Percentiles rank a stretch among this genome's conserved stretches.
These are phyloP conservation scores for Wickerhamiella nectarea DNA, from an alignment of 805 yeast species.

Conservation along the genomic window DNA sequence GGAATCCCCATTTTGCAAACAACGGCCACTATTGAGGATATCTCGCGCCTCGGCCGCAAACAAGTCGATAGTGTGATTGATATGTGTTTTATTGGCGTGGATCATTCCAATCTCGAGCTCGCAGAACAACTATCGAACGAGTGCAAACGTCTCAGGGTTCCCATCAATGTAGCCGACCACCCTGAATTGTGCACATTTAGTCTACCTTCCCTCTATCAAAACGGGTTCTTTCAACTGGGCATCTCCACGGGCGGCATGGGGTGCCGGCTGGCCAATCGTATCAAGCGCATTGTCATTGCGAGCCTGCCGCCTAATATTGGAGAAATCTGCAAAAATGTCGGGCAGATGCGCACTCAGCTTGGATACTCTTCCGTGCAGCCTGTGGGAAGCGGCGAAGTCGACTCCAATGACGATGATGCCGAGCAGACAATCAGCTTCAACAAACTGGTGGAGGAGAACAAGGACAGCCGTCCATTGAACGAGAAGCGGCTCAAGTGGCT, in stretches of 20 bases:
- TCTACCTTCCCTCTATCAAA: slow-evolving; percentile 51
- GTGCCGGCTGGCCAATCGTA: slow-evolving; percentile 68
- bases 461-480: neutral
- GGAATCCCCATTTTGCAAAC: slow-evolving; percentile 11
- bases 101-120: slow-evolving; percentile 13
- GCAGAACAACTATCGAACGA: slow-evolving; percentile 33
- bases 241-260: slow-evolving; percentile 82
- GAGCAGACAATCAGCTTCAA: slow-evolving; percentile 48
- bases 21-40: slow-evolving; percentile 26
- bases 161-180: slow-evolving; percentile 66
- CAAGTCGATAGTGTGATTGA: slow-evolving; percentile 58
- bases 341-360: slow-evolving; percentile 44
- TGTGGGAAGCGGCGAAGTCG: slow-evolving; percentile 1
- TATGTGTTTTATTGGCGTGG: slow-evolving; percentile 45
- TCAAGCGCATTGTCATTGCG: slow-evolving; percentile 52
- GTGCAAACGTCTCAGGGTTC: slow-evolving; percentile 57
- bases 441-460: slow-evolving; percentile 31
- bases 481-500: slow-evolving; percentile 66
- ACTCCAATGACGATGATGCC: slow-evolving; percentile 45
- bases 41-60: slow-evolving; percentile 45
- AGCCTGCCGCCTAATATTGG: slow-evolving; percentile 59
- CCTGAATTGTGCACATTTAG: slow-evolving; percentile 65
- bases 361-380: slow-evolving; percentile 22
- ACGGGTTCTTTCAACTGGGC: slow-evolving; percentile 69
- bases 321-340: slow-evolving; percentile 53